Evolutionary conservation across 2,329 filamentous ascomycete species (phyloP).

Genomic region (Paecilomyces niveus): DNA sequence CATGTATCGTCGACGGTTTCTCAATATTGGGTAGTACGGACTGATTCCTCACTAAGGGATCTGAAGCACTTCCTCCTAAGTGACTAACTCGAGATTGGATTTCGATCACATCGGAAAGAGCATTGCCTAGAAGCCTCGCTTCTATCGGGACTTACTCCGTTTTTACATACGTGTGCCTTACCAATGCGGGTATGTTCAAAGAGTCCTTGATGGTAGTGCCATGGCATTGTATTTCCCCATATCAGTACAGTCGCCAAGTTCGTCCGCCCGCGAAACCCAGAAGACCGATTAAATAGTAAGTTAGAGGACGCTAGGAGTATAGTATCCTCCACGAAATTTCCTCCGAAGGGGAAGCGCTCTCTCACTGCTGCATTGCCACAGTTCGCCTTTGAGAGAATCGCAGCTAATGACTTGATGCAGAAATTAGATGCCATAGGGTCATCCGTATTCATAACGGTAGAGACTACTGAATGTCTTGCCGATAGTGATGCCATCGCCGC

Average conservation of each 20-base stretch:
- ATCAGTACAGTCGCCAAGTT: slow-evolving; percentile 11
- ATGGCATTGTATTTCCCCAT: slow-evolving; percentile 23
- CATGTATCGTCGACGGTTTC: background rate
- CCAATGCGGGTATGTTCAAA: slow-evolving; percentile 25
- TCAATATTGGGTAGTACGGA: background rate
- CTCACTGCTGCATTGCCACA: background rate
- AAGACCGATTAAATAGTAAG: background rate
- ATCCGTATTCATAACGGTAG: slow-evolving; percentile 15
- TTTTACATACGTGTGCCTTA: slow-evolving; percentile 25
- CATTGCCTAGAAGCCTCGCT: slow-evolving; percentile 10
- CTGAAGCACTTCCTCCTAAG: background rate
- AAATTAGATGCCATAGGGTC: slow-evolving; percentile 5
- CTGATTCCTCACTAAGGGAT: background rate
- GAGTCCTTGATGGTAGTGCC: slow-evolving; percentile 25
- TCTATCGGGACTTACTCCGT: slow-evolving; percentile 17
- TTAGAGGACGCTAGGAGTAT: slow-evolving; percentile 1
- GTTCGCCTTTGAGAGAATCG: background rate
- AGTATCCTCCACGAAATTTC: slow-evolving; percentile 1
- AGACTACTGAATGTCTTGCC: slow-evolving; percentile 11
- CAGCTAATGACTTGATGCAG: background rate
- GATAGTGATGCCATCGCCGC: slow-evolving; percentile 24
- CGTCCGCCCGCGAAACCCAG: background rate
- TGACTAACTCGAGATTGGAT: background rate
- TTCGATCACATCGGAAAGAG: background rate
- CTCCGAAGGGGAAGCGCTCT: slow-evolving; percentile 1